Conservation (phyloP, 371 early-diverging fungal genomes). For the Circinella minor region DNA sequence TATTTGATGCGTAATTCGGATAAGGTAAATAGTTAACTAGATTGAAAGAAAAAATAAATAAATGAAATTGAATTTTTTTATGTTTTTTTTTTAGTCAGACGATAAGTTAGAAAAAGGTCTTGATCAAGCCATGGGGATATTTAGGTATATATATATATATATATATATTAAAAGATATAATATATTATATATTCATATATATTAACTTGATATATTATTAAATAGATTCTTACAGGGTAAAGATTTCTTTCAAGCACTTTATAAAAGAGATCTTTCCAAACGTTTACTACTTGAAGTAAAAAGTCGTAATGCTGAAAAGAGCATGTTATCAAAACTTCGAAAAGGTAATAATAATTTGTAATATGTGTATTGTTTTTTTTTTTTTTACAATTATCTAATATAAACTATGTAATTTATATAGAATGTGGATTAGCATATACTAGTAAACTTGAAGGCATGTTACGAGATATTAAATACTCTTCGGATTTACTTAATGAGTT, state of each 20-base stretch:
- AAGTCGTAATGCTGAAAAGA: slow-evolving; percentile 82
- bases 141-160: slow-evolving; percentile 22
- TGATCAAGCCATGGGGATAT: slow-evolving; percentile 40
- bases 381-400: not conserved
- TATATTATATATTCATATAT: no score
- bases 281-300: slow-evolving; percentile 77
- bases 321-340: slow-evolving; percentile 85
- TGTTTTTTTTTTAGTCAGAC: slow-evolving; percentile 1
- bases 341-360: slow-evolving; percentile 48
- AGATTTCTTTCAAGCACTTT: slow-evolving; percentile 93
- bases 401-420: slow-evolving; percentile 10
- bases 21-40: slow-evolving; percentile 16
- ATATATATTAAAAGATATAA: no score
- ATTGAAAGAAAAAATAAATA: no score
- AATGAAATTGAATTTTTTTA: no score
- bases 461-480: slow-evolving; percentile 87
- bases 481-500: slow-evolving; percentile 70
- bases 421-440: slow-evolving; percentile 92
- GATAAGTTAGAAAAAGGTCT: slow-evolving; percentile 30
- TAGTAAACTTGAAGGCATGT: slow-evolving; percentile 93
- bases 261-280: slow-evolving; percentile 88
- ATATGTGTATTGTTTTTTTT: slow-evolving; percentile 4
- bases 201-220: no score
- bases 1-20: slow-evolving; percentile 28
- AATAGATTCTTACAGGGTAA: slow-evolving; percentile 82